Base-by-base conservation (phyloP, 2,329 filamentous ascomycete genomes). In the Dryadomyces quercivorus region DNA sequence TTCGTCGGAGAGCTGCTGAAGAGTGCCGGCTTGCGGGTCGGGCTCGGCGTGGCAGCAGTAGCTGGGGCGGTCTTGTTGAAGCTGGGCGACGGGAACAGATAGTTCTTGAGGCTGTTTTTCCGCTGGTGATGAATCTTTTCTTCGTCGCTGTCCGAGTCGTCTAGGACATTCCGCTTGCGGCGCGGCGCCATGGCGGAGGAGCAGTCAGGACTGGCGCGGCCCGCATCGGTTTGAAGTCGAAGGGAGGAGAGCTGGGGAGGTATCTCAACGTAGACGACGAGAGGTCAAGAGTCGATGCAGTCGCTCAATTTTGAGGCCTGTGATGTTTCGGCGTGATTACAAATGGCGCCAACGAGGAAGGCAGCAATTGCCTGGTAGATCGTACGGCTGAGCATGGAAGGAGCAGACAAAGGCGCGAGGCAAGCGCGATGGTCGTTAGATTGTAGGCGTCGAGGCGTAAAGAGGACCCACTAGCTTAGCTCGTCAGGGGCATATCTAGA, bases 141-240 rank as follows among this genome's bases (percentile, higher is more conserved):
- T 36, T 70, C 68, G 59, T 77, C 72, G 59, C 78, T 74, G 59
- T 77, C 73, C 53, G 76, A 75, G 47, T 72, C 72, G 58, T 74
- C 70, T 57, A 80, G 66, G 62, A 77, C 67, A 65, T 77, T 81
- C 61, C 75, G 76, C 72, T 74, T 78, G 61, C 75, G 76, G 66
- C 80, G 76, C 67, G 77, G 77, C 63, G 76, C 75, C 78, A 82
- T 82, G 59, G 62, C 64, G 59, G 51, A 20, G 47, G 26, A 48
- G 20, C 2, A 44, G 20, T 44, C 26, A 44, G 13, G 5, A 42
- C 26, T 12, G 42, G 8, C 36, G 34, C 18, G 20, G 20, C 20
- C 40, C 31, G 26, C 53, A 55, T 55, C 44, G 26, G 51, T 26
- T 52, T 40, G 15, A 16, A 40, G 36, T 16, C 15, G 26, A 31